A percentile compares a stretch with the other conserved stretches of the same genome.
These are phyloP conservation scores for Coleophoma crateriformis DNA, from an alignment of 2,329 filamentous ascomycete genomes.

Conservation along the genomic window DNA sequence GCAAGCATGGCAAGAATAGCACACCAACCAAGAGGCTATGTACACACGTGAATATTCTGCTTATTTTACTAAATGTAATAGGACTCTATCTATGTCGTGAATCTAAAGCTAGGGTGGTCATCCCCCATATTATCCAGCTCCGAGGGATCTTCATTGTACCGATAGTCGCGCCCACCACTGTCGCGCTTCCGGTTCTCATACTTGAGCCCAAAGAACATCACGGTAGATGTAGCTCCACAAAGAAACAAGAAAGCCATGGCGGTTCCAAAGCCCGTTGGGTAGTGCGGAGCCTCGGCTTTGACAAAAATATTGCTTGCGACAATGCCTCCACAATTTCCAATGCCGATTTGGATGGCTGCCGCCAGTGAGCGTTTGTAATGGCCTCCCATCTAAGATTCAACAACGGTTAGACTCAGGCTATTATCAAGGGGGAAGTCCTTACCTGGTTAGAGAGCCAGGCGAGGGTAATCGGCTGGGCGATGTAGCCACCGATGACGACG, in stretches of 20 bases:
- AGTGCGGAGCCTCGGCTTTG: neutral
- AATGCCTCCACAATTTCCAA: constrained; percentile 1
- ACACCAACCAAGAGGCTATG: no score
- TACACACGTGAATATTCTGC: no score
- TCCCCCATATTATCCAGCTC: constrained; percentile 33
- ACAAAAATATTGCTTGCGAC: constrained; percentile 1
- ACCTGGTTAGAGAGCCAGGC: neutral
- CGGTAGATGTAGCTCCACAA: neutral
- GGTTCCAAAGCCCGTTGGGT: neutral
- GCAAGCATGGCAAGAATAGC: no score
- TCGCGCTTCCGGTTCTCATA: constrained; percentile 26
- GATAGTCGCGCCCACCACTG: constrained; percentile 27
- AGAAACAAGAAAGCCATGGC: neutral
- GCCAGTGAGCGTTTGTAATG: neutral
- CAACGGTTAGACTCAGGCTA: neutral
- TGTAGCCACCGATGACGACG: neutral
- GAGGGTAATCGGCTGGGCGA: neutral
- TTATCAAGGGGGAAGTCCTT: no score
- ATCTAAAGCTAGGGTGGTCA: constrained; percentile 43
- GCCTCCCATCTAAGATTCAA: neutral
- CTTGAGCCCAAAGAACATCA: neutral
- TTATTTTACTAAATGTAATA: no score
- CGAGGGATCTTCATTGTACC: constrained; percentile 16
- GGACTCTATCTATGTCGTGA: constrained; percentile 20
- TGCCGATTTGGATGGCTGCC: neutral